Conservation (phyloP, 305 asterid species). For the Rubia tinctorum region DNA sequence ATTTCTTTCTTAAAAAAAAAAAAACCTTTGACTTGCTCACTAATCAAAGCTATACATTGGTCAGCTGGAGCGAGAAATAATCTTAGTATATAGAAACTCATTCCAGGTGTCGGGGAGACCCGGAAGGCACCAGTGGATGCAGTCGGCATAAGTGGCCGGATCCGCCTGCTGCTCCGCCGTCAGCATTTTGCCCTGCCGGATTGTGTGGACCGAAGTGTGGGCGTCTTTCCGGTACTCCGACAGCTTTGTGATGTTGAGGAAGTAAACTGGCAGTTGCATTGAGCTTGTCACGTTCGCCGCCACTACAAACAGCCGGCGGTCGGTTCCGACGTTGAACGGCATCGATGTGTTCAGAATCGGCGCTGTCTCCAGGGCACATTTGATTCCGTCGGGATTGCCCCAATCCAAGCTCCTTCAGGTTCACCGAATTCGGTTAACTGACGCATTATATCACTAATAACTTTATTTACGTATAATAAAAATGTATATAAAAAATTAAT, state of each 20-base stretch:
- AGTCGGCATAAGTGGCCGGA: constrained; percentile 73
- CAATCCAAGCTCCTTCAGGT: constrained; percentile 87
- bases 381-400: constrained; percentile 86
- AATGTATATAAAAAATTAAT: too few relatives aligned
- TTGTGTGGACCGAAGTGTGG: constrained; percentile 92
- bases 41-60: constrained; percentile 5
- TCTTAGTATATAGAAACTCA: constrained; percentile 73
- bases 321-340: constrained; percentile 84
- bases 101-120: constrained; percentile 97
- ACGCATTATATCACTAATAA: background rate
- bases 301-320: constrained; percentile 42
- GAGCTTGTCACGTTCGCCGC: constrained; percentile 66
- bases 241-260: constrained; percentile 74
- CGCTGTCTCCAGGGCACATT: constrained; percentile 78
- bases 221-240: constrained; percentile 95
- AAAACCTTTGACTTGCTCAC: background rate
- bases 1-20: background rate
- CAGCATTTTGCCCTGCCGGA: constrained; percentile 86
- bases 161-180: constrained; percentile 80
- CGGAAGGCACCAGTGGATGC: constrained; percentile 98
- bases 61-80: constrained; percentile 49
- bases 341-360: constrained; percentile 78
- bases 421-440: background rate
- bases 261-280: constrained; percentile 51
- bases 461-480: too few relatives aligned